A percentile compares a stretch with the other conserved stretches of the same genome.
Conservation (phyloP, 805 yeast genomes). For the Starmerella gropengiesseri region DNA sequence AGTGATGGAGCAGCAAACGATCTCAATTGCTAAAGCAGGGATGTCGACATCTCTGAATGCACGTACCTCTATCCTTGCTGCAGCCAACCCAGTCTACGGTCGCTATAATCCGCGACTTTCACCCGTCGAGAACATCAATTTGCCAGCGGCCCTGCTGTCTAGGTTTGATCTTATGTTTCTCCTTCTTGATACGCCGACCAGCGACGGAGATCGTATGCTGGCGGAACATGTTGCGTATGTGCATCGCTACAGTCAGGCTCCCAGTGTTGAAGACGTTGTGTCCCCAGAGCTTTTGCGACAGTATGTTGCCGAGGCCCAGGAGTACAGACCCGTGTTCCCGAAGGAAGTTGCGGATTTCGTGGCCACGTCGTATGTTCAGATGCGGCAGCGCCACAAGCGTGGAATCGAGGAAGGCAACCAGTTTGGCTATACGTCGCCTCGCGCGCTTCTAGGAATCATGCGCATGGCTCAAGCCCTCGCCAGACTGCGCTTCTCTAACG, state of each 20-base stretch:
- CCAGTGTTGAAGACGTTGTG: constrained; percentile 59
- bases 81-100: constrained; percentile 96
- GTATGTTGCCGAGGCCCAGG: constrained; percentile 74
- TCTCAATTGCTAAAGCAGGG: constrained; percentile 94
- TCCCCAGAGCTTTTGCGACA: constrained; percentile 75
- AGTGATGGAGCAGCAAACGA: constrained; percentile 99
- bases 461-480: constrained; percentile 94
- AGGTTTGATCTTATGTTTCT: constrained; percentile 86
- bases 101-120: constrained; percentile 82
- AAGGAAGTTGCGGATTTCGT: constrained; percentile 77
- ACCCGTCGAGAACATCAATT: constrained; percentile 88
- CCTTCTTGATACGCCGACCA: constrained; percentile 71
- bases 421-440: constrained; percentile 87
- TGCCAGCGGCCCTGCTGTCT: constrained; percentile 92
- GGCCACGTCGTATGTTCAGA: constrained; percentile 71
- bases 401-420: constrained; percentile 50
- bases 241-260: constrained; percentile 86
- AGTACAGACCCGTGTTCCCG: constrained; percentile 75
- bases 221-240: constrained; percentile 94
- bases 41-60: constrained; percentile 93
- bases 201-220: constrained; percentile 69
- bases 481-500: constrained; percentile 66
- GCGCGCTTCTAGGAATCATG: constrained; percentile 82
- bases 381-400: constrained; percentile 82
- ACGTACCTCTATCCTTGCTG: constrained; percentile 87